Base-by-base conservation (phyloP, 1,139 yeast genomes). In the Pichiaceae sp. region DNA sequence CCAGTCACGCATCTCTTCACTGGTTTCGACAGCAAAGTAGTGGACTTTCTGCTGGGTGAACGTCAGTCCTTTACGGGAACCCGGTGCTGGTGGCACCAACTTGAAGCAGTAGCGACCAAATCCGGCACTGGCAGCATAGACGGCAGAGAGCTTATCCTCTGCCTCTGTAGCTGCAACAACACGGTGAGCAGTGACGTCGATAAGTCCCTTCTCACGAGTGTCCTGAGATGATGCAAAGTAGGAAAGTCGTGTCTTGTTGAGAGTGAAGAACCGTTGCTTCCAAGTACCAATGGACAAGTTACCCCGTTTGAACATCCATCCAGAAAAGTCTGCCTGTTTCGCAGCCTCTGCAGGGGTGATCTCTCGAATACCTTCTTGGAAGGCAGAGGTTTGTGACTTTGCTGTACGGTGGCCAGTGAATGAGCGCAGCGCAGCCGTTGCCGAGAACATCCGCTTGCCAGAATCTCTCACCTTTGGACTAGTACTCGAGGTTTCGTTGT, bases 11-110 rank as follows among this genome's bases (percentile, higher is more conserved):
- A 91, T 83, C 44, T 89, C 97, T 36, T 86, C 95, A 41, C 71
- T 75, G 1, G 86, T 72, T 40, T 91, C 97, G 27, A 89, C 96
- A 0, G 97, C 96, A 68, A 91, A 93, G 58, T 81, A 91, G 53
- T 91, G 98, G 3, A 89, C 84, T 48, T 87, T 85, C 25, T 96
- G 98, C 48, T 89, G 96, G 0, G 99, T 93, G 56, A 93, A 93
- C 0, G 96, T 89, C 40, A 91, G 73, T 1, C 97, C 97, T 60
- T 89, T 91, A 48, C 81, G 79, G 43, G 91, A 84, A 0, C 99
- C 99, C 0, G 98, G 98, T 1, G 95, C 96, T 1, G 99, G 99
- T 4, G 99, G 99, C 2, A 89, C 78, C 14, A 91, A 59, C 58
- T 91, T 91, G 65, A 91, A 91, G 53, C 96, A 87, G 55, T 77